Base-by-base conservation (phyloP, 2,329 filamentous ascomycete species). In the Bipolaris gigantea region DNA sequence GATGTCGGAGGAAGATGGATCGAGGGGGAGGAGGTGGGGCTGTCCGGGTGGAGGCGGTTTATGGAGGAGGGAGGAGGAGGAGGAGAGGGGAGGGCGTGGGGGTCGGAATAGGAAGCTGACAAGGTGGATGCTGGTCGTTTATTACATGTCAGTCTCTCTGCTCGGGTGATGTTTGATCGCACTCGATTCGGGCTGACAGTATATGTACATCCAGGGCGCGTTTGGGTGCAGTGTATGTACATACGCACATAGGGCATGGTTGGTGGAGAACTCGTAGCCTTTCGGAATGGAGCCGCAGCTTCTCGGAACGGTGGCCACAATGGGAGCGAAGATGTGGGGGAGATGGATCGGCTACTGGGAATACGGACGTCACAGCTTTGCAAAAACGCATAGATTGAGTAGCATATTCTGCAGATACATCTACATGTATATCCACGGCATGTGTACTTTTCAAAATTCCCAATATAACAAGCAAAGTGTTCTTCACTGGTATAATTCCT, bases 251-350 rank as follows among this genome's bases (percentile, higher is more conserved):
- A 30, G 25, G 36, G 50, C 43, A 38, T 35, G 38, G 21, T 9
- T 16, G 30, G 54, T 48, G 53, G 53, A 46, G 53, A 23, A 40
- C 21, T 27, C 39, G 34, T 43, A 19, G 27, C 13, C 21, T 27
- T 9, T 54, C 57, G 57, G 57, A 60, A 55, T 50, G 50, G 23
- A 48, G 50, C 57, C 57, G 51, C 50, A 32, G 47, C 34, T 49
- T 21, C 27, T 40, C 49, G 53, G 52, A 52, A 43, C 27, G 3
- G 18, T 21, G 21, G 2, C 16, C 44, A 43, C 53, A 53, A 50
- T 59, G 40, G 8, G 40, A 42, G 25, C n/a, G 9, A 43, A 10
- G 40, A 15, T 10, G 25, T 32, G 25, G 25, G 8, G 25, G 7
- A 32, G 10, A 19, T 16, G 16, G 15, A 11, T 18, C 13, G 27